Evolutionary conservation across 1,284 basidiomycete genomes (phyloP), one percentile per base, ranked within the genome.

Genomic region (Uromyces viciae-fabae): DNA sequence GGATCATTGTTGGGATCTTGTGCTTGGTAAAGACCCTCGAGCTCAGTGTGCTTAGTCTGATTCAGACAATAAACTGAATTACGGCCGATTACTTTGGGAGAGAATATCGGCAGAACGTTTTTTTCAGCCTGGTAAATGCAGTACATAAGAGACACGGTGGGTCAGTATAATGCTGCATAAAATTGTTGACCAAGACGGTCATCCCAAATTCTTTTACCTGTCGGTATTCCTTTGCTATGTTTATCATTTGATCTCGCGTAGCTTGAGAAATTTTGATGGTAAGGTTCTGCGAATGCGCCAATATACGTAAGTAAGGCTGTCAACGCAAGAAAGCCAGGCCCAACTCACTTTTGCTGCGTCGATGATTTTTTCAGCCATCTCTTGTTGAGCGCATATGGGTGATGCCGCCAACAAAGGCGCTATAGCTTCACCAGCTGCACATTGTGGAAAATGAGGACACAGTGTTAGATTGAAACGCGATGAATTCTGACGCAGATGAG

Each of bases 31-130:
- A 79, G 46, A 38, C 77, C 77, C 28, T 56, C 56, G 9, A 72
- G 56, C 68, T 79, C 64, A 2, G 14, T 22, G n/a, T 58, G 56
- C 56, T 62, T 79, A 1, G 77, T 66, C 17, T 49, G 2, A 40
- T 71, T 58, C 33, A n/a, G 54, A 33, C 77, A 79, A n/a, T 79
- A 79, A 9, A 79, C 66, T 52, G 77, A 79, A 31, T 72, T 79
- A 14, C 77, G 66, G 31, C 22, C 28, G 17, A 38, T 43, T 1
- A 62, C 3, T 36, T 43, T 2, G 3, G 68, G 68, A 19, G 8
- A 46, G 31, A 72, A 79, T 22, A 60, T 46, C 14, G 77, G 77
- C 0, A 7, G 36, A 5, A 56, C 36, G 28, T 79, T 79, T 25
- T 46, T 52, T 38, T 79, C 77, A 31, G 54, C 66, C 77, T 78